Conservation (phyloP, 2,329 filamentous ascomycete species). For the Aspergillus novoparasiticus region DNA sequence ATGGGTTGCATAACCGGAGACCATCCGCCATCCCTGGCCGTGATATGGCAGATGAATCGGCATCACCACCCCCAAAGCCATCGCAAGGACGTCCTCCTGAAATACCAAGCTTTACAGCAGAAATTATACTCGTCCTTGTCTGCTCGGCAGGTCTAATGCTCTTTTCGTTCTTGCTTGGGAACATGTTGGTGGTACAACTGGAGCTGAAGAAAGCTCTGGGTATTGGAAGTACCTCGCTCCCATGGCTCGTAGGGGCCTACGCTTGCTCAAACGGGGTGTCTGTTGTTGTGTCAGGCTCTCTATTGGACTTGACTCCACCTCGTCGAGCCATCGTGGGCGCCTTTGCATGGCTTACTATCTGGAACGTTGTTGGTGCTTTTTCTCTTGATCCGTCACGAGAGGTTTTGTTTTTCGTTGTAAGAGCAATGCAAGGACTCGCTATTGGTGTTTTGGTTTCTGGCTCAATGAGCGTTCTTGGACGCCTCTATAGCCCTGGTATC, state of each 20-base stretch:
- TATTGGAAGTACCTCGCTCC: conserved; percentile 43
- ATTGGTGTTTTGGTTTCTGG: conserved; percentile 54
- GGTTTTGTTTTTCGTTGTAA: conserved; percentile 41
- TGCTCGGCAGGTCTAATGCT: conserved; percentile 49
- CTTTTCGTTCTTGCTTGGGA: conserved; percentile 46
- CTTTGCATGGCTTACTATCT: conserved; percentile 45
- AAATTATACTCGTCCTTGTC: conserved; percentile 45
- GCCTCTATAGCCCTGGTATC: conserved; percentile 47
- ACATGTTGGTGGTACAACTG: conserved; percentile 45
- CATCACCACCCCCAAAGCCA: conserved; percentile 22
- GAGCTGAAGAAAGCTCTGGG: conserved; percentile 41
- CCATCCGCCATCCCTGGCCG: conserved; percentile 1
- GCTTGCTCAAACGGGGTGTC: conserved; percentile 46
- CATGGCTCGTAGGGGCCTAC: conserved; percentile 48
- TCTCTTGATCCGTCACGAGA: conserved; percentile 38
- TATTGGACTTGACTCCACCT: conserved; percentile 45
- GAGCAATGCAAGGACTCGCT: conserved; percentile 50
- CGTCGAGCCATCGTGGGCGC: conserved; percentile 47
- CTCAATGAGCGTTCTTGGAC: conserved; percentile 51
- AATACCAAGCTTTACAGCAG: conserved; percentile 42
- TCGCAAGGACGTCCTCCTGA: conserved; percentile 44
- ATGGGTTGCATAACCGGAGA: conserved; percentile 23
- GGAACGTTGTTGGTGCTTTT: conserved; percentile 44
- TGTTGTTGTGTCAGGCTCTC: conserved; percentile 42
- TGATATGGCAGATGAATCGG: conserved; percentile 18